Evolutionary conservation across 2,329 filamentous ascomycete species (phyloP), one percentile per base, ranked within the genome.

Genomic region (Aureobasidium sp.): DNA sequence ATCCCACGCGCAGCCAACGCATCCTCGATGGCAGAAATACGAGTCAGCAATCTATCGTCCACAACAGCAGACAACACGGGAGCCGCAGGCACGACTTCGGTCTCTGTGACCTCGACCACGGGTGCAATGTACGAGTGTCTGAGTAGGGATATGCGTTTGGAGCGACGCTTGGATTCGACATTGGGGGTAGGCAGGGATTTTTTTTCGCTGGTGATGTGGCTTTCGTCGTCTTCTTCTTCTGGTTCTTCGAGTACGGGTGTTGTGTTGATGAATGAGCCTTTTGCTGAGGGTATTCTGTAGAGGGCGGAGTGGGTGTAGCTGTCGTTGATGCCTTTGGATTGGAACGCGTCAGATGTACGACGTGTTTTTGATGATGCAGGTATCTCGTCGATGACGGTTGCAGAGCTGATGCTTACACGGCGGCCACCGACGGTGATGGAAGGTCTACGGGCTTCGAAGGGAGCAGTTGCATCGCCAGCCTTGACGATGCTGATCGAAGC

Each of bases 401-500:
- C 45, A 42, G 35, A 25, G 15, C 35, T 13, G 27, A 59, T 19
- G 8, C 55, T 59, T 23, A 59, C 21, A 15, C 55, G 43, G 10
- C 55, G 55, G 27, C 55, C 55, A 35, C 17, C 45, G 25, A 59
- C 45, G 7, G 33, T 59, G 19, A 59, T 59, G 25, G 55, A 49
- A n/a, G 55, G 55, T 43, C 35, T 31, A 7, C 35, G 33, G 19
- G 33, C 45, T 31, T 50, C 43, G 21, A 50, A 42, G 17, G 45
- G 27, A 21, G 27, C 33, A 33, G 33, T 29, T 42, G 43, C 35
- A 13, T 59, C 55, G 1, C 55, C 55, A 23, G 55, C 19, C 25
- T 50, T 59, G 45, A 59, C 35, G 7, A 59, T 25, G 13, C 25
- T 59, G 35, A 59, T 42, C n/a, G 55, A 50, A 33, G 55, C 55